Base-by-base conservation (phyloP, 2,329 filamentous ascomycete species). In the Fusarium anthophilum region DNA sequence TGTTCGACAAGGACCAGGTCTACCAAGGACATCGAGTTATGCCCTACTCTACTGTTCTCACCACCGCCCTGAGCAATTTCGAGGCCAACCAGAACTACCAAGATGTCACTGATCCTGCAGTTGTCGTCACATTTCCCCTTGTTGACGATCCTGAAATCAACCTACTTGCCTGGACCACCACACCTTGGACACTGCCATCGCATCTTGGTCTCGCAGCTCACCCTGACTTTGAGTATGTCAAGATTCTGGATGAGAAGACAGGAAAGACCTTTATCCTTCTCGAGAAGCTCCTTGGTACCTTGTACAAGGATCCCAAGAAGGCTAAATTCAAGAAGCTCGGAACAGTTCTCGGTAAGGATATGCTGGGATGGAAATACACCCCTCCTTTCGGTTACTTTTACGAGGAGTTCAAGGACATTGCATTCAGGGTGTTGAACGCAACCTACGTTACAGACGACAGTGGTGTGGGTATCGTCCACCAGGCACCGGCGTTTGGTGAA, bases 221-320 rank as follows among this genome's bases (percentile, higher is more conserved):
- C 78, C 93, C 94, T 7, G 90, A 95, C 66, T 95, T 95, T 75
- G 94, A 97, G 79, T 97, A 97, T 79, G 83, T 96, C 79, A 95
- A 98, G 84, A 93, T 98, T 58, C 87, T 91, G 60, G 96, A 98
- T 77, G 92, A 96, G 80, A 90, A 90, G 69, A 92, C 93, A 0
- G 93, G 93, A 37, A 96, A 95, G 81, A 89, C 95, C 77, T 98
- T 95, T 81, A 91, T 98, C 69, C 87, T 98, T 44, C 87, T 98
- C 28, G 95, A 98, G 81, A 91, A 93, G 64, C 88, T 96, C 39
- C 87, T 98, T 38, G 88, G 89, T 65, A 96, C 93, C 10, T 86
- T 98, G 5, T 98, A 98, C 86, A 98, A 98, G 82, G 94, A 98
- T 76, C 93, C 93, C 13, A 98, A 98, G 86, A 98, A 98, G 86